Evolutionary conservation across 2,329 filamentous ascomycete genomes (phyloP), one percentile per base, ranked within the genome.

Genomic region (Fusarium sp.): DNA sequence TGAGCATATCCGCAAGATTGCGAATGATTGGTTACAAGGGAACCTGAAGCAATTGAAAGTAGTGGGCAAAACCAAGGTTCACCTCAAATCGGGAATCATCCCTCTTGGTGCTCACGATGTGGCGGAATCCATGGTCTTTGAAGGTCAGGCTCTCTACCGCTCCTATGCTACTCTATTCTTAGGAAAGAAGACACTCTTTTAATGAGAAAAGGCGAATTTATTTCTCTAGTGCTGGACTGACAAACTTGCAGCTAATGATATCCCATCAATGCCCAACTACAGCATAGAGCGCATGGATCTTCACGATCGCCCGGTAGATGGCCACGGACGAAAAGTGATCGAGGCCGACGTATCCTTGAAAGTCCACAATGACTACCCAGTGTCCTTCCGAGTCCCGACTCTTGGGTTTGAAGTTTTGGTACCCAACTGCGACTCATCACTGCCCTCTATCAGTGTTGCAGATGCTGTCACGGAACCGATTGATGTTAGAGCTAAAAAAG

Each of bases 11-110:
- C 91, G 94, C 68, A 89, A 88, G 67, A 89, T 98, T 72, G 94
- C 94, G 52, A 94, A 96, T 80, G 93, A 98, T 81, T 98, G 94
- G 91, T 84, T 99, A 69, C 91, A 93, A 61, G 95, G 95, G 44
- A 91, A 90, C 61, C 85, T 98, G 66, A 88, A 90, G 17, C 86
- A 88, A 64, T 84, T 99, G 65, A 90, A 89, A 69, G 85, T 98
- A 20, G 87, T 91, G 62, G 96, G 93, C 48, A 92, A 92, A 78
- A 92, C 94, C 33, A 85, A 91, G 44, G 86, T 98, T 42, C 87
- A 88, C 38, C 83, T 98, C 63, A 94, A 91, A 81, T 93, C 95
- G 52, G 96, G 96, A 31, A 83, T 97, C 56, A 85, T 98, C 69
- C 89, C 90, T 49, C 86, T 98, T 28, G 95, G 96, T 72, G 92